Evolutionary conservation across 768 basidiomycete genomes (phyloP).

Genomic region (Rubroboletus satanas): DNA sequence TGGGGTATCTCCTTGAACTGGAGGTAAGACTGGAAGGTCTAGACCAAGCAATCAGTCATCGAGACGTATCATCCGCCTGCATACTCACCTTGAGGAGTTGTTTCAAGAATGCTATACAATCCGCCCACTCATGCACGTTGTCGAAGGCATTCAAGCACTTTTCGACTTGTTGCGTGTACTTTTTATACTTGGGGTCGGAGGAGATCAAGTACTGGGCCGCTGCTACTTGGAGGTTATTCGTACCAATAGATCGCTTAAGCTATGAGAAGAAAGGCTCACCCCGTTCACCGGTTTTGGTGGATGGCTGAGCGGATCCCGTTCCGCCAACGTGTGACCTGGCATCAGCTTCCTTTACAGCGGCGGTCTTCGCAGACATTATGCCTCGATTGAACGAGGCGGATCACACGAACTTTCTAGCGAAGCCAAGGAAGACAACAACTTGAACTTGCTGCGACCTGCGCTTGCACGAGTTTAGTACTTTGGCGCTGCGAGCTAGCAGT

Average conservation of each 20-base stretch:
- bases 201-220: constrained; percentile 54
- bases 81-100: constrained; percentile 77
- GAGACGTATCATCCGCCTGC: not conserved
- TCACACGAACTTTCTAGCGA: constrained; percentile 8
- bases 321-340: constrained; percentile 7
- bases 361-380: constrained; percentile 19
- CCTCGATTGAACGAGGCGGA: constrained; percentile 12
- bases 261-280: constrained; percentile 22
- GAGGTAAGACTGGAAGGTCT: constrained; percentile 92
- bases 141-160: constrained; percentile 91
- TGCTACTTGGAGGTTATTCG: constrained; percentile 30
- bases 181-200: constrained; percentile 90
- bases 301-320: constrained; percentile 9
- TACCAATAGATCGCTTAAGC: not conserved
- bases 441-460: not conserved
- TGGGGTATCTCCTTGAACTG: constrained; percentile 96
- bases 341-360: constrained; percentile 18
- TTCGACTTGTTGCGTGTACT: constrained; percentile 90
- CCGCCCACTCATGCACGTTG: constrained; percentile 98
- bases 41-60: constrained; percentile 2
- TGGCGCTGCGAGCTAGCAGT: constrained; percentile 1
- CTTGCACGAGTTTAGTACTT: too few species aligned
- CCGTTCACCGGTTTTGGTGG: constrained; percentile 27
- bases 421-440: not conserved
- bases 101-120: constrained; percentile 96